Evolutionary conservation across 2,329 filamentous ascomycete species (phyloP), one percentile per base, ranked within the genome.

Genomic region (Claviceps africana): DNA sequence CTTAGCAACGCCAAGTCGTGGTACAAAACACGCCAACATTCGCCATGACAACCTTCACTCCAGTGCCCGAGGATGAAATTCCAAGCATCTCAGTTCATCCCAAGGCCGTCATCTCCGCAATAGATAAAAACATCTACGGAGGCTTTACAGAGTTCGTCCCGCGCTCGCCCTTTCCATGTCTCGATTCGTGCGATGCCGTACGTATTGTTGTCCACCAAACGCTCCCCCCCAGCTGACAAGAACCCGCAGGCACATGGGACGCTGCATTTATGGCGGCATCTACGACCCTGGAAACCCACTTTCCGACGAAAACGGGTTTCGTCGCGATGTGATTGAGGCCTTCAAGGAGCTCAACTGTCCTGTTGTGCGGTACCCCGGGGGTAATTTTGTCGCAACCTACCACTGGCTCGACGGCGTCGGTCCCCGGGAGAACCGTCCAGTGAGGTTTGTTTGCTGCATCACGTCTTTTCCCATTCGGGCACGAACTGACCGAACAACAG

Each of bases 321-420:
- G 45, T 6, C 30, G 31, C 4, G 45, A 47, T 30, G 45, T 47
- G 4, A 47, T 47, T 19, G 45, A 47, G 3, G 45, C 45, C n/a
- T 47, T 47, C 45, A 47, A 47, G 13, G 45, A 47, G 45, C 45
- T 47, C 19, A 37, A 47, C 5, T 47, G 45, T 35, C 45, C 45
- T 8, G 45, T 47, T 7, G 45, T 47, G 19, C 35, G 45, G 31
- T 47, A 47, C 7, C 45, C 45, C 1, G 45, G 45, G 35, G 45
- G 45, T 5, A 47, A 47, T 35, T 47, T 47, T 8, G 45, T 47
- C 31, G 45, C 45, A 35, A 47, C 45, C 31, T 47, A 47, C 45
- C 45, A 47, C 31, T 47, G 45, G 45, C 45, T 47, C 31, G 45
- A 47, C 9, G 45, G 45, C 2, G 45, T 47, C 19, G 45, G 45